Conservation (phyloP, 441 rosid species). For the Iberis amara region DNA sequence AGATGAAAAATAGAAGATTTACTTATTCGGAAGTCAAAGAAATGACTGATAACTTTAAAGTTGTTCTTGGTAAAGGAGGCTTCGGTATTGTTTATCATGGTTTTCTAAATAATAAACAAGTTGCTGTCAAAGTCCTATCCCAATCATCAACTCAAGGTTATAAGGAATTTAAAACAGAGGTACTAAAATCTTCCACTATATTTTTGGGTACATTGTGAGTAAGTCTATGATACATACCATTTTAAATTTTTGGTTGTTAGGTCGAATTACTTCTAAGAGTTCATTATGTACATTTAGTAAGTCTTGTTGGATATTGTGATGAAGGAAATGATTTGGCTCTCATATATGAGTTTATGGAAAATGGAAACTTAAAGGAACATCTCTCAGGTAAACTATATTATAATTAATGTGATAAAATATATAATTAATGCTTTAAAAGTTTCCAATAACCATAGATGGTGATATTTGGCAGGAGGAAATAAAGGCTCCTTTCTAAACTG, state of each 20-base stretch:
- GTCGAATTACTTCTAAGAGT: constrained; percentile 38
- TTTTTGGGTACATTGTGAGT: not conserved
- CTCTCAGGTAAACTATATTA: constrained; percentile 24
- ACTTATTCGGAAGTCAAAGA: constrained; percentile 30
- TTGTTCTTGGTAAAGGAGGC: constrained; percentile 41
- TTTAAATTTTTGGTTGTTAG: constrained; percentile 23
- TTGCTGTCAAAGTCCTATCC: constrained; percentile 43
- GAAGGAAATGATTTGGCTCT: constrained; percentile 34
- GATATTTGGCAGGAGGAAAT: constrained; percentile 14
- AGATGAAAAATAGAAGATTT: constrained; percentile 31
- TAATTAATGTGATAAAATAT: not conserved
- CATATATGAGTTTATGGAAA: constrained; percentile 40
- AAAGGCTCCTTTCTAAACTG: constrained; percentile 23
- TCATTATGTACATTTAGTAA: constrained; percentile 35
- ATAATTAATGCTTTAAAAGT: not conserved
- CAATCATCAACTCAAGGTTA: constrained; percentile 40
- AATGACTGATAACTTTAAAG: constrained; percentile 34
- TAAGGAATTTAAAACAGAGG: constrained; percentile 46
- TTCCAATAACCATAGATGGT: no score
- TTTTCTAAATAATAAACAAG: constrained; percentile 29
- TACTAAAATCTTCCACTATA: constrained; percentile 26
- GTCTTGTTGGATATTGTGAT: constrained; percentile 39
- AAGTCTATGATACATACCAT: not conserved
- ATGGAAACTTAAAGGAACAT: constrained; percentile 33
- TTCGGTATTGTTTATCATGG: constrained; percentile 43